Base-by-base conservation (phyloP, 2,329 filamentous ascomycete genomes). In the Exophiala sideris region DNA sequence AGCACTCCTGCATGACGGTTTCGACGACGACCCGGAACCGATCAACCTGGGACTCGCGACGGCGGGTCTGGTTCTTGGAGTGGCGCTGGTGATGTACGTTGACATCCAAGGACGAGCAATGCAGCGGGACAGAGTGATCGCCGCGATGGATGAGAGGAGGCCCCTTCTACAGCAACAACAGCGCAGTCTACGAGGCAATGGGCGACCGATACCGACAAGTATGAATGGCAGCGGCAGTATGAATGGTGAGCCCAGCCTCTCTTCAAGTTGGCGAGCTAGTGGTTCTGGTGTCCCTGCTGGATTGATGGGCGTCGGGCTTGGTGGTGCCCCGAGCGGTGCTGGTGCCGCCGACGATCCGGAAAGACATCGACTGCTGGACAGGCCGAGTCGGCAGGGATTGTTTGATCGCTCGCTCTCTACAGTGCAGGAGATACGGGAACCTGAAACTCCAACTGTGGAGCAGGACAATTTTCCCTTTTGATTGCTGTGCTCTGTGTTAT, bases 21-120 rank as follows among this genome's bases (percentile, higher is more conserved):
- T 92, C 62, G 62, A 76, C 16, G 84, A 85, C 11, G 79, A 95
- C 66, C 91, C 91, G 0, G 75, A 89, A 0, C 90, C 89, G 0
- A 85, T 95, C 33, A 94, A 96, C 67, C 58, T 87, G 2, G 76
- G 86, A 0, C 70, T 96, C 36, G 70, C 92, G 35, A 66, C 73
- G 0, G 63, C 82, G 1, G 88, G 86, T 0, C 69, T 90, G 6
- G 67, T 81, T 0, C 76, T 92, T 1, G 91, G 91, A 0, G 58
- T 80, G 0, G 72, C 72, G 3, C 75, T 95, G 2, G 84, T 92
- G 6, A 71, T 68, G 0, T 96, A 81, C 68, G 89, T 95, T 1
- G 75, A 71, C 61, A 71, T 70, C 53, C 75, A 76, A 65, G 80
- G 76, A 16, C 64, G 68, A 21, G 40, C 56, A 2, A 53, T 72